A percentile compares a stretch with the other conserved stretches of the same genome.
Evolutionary conservation across 352 stramenopile genomes (phyloP).

Genomic region (Pythium coloratum): DNA sequence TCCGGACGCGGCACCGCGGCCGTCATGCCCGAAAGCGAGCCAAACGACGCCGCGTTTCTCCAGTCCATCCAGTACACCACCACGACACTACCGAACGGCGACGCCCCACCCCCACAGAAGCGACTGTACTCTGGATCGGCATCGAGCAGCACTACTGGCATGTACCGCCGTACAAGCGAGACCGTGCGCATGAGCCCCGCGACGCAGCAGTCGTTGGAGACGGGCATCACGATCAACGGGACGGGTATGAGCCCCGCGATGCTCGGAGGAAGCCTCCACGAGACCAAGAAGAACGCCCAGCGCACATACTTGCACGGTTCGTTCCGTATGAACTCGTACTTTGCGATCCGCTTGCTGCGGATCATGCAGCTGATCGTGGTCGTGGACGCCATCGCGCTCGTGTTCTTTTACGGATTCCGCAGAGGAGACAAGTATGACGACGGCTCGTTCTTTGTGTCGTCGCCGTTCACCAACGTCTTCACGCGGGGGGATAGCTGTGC

Average conservation of each 20-base stretch:
- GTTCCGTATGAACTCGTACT: slow-evolving; percentile 85
- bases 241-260: slow-evolving; percentile 10
- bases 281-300: slow-evolving; percentile 3
- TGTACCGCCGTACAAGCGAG: slow-evolving; percentile 22
- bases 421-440: slow-evolving; percentile 30
- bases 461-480: slow-evolving; percentile 44
- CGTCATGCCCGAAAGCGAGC: not conserved
- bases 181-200: slow-evolving; percentile 21
- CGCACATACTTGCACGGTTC: slow-evolving; percentile 29
- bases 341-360: slow-evolving; percentile 58
- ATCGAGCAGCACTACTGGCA: not conserved
- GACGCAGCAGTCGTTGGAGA: slow-evolving; percentile 15
- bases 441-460: slow-evolving; percentile 45
- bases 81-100: not conserved
- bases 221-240: slow-evolving; percentile 22
- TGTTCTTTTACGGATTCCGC: slow-evolving; percentile 63
- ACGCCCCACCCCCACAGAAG: slow-evolving; percentile 5
- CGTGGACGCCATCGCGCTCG: slow-evolving; percentile 53
- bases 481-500: slow-evolving; percentile 40
- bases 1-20: not conserved
- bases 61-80: slow-evolving; percentile 25
- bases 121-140: not conserved
- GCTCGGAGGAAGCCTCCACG: not conserved
- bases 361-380: slow-evolving; percentile 62
- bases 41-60: slow-evolving; percentile 11